Percentiles rank a stretch among this genome's conserved stretches.
Evolutionary conservation across 2,329 filamentous ascomycete genomes (phyloP).

Genomic region (Neopestalotiopsis rosae): DNA sequence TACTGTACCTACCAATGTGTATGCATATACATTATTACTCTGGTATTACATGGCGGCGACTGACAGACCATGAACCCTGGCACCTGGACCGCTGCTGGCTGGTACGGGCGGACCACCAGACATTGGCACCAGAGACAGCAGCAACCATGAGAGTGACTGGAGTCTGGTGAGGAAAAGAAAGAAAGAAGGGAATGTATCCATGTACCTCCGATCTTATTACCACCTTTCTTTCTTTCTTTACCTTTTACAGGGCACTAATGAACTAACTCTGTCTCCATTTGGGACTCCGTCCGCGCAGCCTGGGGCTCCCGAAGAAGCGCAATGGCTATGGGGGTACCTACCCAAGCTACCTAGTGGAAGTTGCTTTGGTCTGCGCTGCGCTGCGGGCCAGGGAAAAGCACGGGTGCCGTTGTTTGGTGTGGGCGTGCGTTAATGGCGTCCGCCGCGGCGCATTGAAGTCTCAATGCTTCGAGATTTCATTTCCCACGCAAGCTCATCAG

Average conservation of each 20-base stretch:
- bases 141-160: neutral
- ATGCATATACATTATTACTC: no score
- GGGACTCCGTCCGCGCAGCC: neutral
- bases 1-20: no score
- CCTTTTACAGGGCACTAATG: neutral
- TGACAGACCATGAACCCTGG: neutral
- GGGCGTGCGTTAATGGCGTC: conserved; percentile 35
- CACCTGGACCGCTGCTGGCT: neutral
- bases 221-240: no score
- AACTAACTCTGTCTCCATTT: conserved; percentile 1
- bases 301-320: neutral
- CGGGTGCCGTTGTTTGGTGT: conserved; percentile 28
- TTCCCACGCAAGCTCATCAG: conserved; percentile 27
- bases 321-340: no score
- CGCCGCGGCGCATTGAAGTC: conserved; percentile 33
- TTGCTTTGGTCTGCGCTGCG: conserved; percentile 18
- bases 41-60: no score
- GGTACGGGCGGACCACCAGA: neutral
- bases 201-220: no score
- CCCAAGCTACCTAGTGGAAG: conserved; percentile 5
- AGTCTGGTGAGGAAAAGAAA: neutral
- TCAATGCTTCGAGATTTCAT: conserved; percentile 37
- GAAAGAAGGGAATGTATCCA: no score
- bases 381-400: conserved; percentile 25
- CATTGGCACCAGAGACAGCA: neutral